phyloP scores from a whole-genome alignment of 148 eudicot genomes.

The Rhododendron molle region DNA sequence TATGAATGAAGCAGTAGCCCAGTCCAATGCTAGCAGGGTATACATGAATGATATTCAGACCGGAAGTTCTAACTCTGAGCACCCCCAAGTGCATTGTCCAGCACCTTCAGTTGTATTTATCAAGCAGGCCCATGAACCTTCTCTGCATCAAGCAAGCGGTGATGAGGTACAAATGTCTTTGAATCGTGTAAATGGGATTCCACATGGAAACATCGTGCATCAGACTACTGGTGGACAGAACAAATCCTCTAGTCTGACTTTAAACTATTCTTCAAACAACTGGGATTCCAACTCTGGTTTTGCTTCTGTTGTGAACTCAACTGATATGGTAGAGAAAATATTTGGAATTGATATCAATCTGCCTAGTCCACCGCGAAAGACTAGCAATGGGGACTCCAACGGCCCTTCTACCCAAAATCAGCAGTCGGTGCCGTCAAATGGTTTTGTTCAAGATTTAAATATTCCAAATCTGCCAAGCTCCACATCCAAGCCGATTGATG shows the following conservation, averaged over 20 bases:
- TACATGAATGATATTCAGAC: slow-evolving; percentile 9
- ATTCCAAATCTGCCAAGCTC: slow-evolving; percentile 32
- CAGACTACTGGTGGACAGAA: slow-evolving; percentile 27
- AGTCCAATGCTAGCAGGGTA: slow-evolving; percentile 27
- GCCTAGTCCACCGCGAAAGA: slow-evolving; percentile 35
- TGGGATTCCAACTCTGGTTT: slow-evolving; percentile 33
- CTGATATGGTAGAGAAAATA: slow-evolving; percentile 29
- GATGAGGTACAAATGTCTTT: slow-evolving; percentile 13
- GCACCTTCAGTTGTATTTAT: slow-evolving; percentile 16
- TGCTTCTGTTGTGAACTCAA: slow-evolving; percentile 29
- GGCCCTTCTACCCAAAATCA: slow-evolving; percentile 21
- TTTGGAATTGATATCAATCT: slow-evolving; percentile 27
- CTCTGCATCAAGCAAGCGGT: slow-evolving; percentile 8
- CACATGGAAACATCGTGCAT: slow-evolving; percentile 5
- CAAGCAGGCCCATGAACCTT: slow-evolving; percentile 12
- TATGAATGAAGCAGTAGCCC: slow-evolving; percentile 23
- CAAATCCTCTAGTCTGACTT: slow-evolving; percentile 24
- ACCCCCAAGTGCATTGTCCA: slow-evolving; percentile 14
- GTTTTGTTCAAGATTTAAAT: slow-evolving; percentile 32
- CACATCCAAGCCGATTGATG: slow-evolving; percentile 27
- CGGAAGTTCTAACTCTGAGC: slow-evolving; percentile 6
- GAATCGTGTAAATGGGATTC: slow-evolving; percentile 16
- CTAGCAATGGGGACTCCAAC: slow-evolving; percentile 15
- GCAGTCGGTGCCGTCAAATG: slow-evolving; percentile 21
- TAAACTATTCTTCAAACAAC: slow-evolving; percentile 32